A percentile compares a stretch with the other conserved stretches of the same genome.
These are phyloP conservation scores for Fraxinus baroniana DNA, from an alignment of 305 asterid genomes.

Conservation along the genomic window DNA sequence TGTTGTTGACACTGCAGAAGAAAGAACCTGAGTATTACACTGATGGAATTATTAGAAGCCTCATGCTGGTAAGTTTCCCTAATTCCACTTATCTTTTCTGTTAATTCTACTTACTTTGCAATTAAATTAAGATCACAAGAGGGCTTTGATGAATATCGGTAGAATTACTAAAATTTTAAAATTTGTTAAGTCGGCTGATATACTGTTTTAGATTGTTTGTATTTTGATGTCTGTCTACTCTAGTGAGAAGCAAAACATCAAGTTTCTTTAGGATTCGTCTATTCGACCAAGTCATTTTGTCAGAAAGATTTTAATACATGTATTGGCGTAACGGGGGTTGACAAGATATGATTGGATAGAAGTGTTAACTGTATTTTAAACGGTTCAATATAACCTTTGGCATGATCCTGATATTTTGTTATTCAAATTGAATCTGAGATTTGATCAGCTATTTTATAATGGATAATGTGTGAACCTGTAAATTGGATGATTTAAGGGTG, in stretches of 20 bases:
- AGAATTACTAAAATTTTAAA: too few species aligned
- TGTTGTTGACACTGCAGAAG: constrained; percentile 33
- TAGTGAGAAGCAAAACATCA: too few species aligned
- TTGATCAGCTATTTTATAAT: neutral
- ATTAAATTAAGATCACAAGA: neutral
- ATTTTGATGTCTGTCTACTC: too few species aligned
- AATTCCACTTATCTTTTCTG: neutral
- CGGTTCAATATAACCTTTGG: too few species aligned
- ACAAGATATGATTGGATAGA: too few species aligned
- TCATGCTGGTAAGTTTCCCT: constrained; percentile 13
- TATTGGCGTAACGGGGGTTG: too few species aligned
- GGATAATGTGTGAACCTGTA: neutral
- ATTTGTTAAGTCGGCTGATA: too few species aligned
- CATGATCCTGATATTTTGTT: too few species aligned
- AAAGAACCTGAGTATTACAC: constrained; percentile 30
- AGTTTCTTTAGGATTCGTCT: too few species aligned
- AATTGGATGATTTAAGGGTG: neutral
- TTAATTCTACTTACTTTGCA: neutral
- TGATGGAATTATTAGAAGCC: constrained; percentile 24
- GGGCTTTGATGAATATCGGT: neutral
- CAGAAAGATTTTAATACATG: too few species aligned
- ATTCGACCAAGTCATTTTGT: too few species aligned
- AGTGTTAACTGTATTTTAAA: too few species aligned
- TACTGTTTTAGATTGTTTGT: neutral
- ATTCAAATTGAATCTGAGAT: neutral